Evolutionary conservation across 1,139 yeast species (phyloP), one percentile per base, ranked within the genome.

Genomic region (Suhomyces taliae): DNA sequence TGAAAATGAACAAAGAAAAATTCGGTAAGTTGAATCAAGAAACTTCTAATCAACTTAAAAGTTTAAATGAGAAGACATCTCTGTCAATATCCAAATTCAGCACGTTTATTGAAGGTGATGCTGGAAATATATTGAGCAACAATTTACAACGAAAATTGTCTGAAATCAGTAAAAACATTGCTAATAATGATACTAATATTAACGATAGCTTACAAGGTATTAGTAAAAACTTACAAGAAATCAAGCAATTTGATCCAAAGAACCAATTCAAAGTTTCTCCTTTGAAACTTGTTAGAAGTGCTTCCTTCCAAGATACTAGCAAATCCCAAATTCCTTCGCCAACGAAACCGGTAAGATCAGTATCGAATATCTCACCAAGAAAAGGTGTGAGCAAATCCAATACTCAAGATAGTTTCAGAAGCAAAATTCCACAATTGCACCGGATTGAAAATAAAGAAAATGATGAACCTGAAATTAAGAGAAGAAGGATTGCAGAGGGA

Each of bases 201-300:
- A 43, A 41, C 24, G 40, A 43, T 8, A 29, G 47, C 3, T 42
- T 56, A 14, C 40, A 37, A 15, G 47, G 41, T 9, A 48, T 56
- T 19, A 43, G 45, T 10, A 36, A 42, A 9, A 50, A 48, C 36
- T 55, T 56, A 51, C 41, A 45, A 8, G 51, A 43, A 34, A 51
- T 55, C 41, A 49, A 50, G 19, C 50, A 49, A 34, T 50, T 53
- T 36, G 58, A 54, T 34, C 24, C 51, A 10, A 41, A 39, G 31
- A 44, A 36, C 19, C 53, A 51, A 14, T 46, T 51, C 44, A 44
- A 43, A 31, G 35, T 43, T 9, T 53, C 56, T 5, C 53, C 54
- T 2, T 11, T 42, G 6, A 46, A 41, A 27, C 26, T 38, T 14
- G 12, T 24, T 6, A 35, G 45, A 34, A 34, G 42, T 31, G 7